Evolutionary conservation across 177 flowering plant genomes (phyloP).

Genomic region (Telopea speciosissima): DNA sequence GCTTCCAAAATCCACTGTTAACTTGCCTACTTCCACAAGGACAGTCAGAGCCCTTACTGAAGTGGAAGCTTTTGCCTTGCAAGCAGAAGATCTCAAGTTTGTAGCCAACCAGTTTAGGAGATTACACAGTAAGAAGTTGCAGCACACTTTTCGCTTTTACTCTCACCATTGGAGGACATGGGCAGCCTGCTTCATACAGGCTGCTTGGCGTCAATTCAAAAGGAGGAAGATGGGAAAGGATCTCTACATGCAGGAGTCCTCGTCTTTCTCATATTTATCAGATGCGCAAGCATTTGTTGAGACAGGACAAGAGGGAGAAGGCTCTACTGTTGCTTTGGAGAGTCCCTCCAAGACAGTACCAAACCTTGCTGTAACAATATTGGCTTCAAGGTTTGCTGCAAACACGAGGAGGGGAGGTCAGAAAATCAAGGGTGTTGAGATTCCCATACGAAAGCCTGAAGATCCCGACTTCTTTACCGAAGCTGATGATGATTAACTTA

Average conservation of each 20-base stretch:
- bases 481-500: constrained; percentile 36
- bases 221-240: constrained; percentile 46
- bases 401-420: constrained; percentile 66
- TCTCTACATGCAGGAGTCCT: constrained; percentile 43
- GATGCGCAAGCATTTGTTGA: constrained; percentile 26
- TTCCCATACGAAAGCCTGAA: constrained; percentile 63
- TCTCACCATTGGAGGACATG: constrained; percentile 98
- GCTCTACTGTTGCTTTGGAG: constrained; percentile 11
- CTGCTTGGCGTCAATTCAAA: constrained; percentile 77
- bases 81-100: constrained; percentile 88
- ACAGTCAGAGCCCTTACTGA: constrained; percentile 75
- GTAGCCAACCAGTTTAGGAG: constrained; percentile 89
- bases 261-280: constrained; percentile 30
- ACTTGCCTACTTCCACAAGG: constrained; percentile 84
- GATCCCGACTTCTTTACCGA: constrained; percentile 76
- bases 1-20: constrained; percentile 67
- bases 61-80: constrained; percentile 87
- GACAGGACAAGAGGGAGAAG: constrained; percentile 25
- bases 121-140: constrained; percentile 85
- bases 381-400: constrained; percentile 82
- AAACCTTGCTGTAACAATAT: constrained; percentile 49
- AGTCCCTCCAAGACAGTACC: constrained; percentile 27
- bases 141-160: constrained; percentile 83
- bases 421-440: constrained; percentile 36
- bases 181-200: constrained; percentile 97